phyloP scores from a whole-genome alignment of 805 yeast genomes.

The Candida succiphila region DNA sequence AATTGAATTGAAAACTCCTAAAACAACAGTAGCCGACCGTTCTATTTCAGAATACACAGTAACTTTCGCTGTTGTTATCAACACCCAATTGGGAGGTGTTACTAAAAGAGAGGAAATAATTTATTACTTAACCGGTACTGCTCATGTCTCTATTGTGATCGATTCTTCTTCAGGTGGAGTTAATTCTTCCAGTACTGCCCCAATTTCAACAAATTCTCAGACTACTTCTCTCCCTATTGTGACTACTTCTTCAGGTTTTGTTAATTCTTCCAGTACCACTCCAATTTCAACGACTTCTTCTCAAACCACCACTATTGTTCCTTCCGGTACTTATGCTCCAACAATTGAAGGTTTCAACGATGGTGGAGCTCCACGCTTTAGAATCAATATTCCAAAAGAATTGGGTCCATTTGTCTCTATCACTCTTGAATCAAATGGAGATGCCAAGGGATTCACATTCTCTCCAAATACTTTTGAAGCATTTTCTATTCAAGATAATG shows the following conservation, averaged over 20 bases:
- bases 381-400: slow-evolving; percentile 11
- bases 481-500: too few species aligned
- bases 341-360: slow-evolving; percentile 10
- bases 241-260: too few species aligned
- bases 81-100: slow-evolving; percentile 1
- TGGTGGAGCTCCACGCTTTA: slow-evolving; percentile 9
- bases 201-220: too few species aligned
- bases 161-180: slow-evolving; percentile 2
- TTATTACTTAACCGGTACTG: slow-evolving; percentile 11
- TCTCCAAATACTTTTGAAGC: slow-evolving; percentile 7
- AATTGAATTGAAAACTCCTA: slow-evolving; percentile 7
- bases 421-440: slow-evolving; percentile 7
- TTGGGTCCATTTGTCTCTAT: slow-evolving; percentile 11
- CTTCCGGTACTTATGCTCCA: slow-evolving; percentile 5
- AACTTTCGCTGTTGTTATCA: slow-evolving; percentile 11
- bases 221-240: too few species aligned
- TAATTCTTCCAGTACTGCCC: too few species aligned
- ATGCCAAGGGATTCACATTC: slow-evolving; percentile 10
- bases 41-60: slow-evolving; percentile 7
- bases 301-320: too few species aligned
- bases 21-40: slow-evolving; percentile 9
- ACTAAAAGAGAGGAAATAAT: slow-evolving; percentile 10
- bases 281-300: too few species aligned
- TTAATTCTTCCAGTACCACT: too few species aligned
- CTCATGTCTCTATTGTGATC: slow-evolving; percentile 1